Percentiles rank a stretch among this genome's conserved stretches.
phyloP scores from a whole-genome alignment of 192 early-diverging fungal species.

The Chytriomyces hyalinus region DNA sequence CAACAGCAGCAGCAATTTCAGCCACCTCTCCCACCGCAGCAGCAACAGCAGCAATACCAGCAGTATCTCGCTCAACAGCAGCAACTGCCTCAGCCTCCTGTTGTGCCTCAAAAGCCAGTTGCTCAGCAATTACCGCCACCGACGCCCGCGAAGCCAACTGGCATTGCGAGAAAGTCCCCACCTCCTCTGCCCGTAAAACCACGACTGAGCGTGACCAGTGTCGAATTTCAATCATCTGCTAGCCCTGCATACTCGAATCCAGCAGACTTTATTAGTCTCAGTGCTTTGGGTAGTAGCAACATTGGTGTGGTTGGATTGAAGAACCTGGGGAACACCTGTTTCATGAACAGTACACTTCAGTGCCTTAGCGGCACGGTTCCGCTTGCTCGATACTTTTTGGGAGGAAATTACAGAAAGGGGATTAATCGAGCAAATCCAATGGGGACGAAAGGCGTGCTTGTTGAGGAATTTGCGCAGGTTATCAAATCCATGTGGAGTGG shows the following conservation, averaged over 20 bases:
- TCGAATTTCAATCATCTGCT: conserved; percentile 7
- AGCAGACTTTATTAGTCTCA: conserved; percentile 26
- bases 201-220: conserved; percentile 31
- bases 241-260: conserved; percentile 30
- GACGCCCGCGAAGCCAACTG: conserved; percentile 3
- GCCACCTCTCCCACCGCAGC: neutral
- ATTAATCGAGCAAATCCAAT: conserved; percentile 72
- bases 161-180: conserved; percentile 29
- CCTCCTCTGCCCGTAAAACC: conserved; percentile 45
- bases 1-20: neutral
- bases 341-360: conserved; percentile 89
- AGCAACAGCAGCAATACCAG: conserved; percentile 14
- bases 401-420: conserved; percentile 60
- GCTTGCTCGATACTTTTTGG: conserved; percentile 54
- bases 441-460: conserved; percentile 74
- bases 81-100: neutral
- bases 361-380: conserved; percentile 80
- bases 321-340: conserved; percentile 90
- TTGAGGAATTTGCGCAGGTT: conserved; percentile 77
- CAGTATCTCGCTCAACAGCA: conserved; percentile 2
- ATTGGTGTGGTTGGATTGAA: conserved; percentile 66
- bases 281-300: conserved; percentile 26
- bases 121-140: conserved; percentile 8
- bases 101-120: neutral
- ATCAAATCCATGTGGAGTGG: conserved; percentile 84